Percentiles rank a stretch among this genome's conserved stretches.
Evolutionary conservation across 2,329 filamentous ascomycete species (phyloP).

Genomic region (Dendryphion nanum): DNA sequence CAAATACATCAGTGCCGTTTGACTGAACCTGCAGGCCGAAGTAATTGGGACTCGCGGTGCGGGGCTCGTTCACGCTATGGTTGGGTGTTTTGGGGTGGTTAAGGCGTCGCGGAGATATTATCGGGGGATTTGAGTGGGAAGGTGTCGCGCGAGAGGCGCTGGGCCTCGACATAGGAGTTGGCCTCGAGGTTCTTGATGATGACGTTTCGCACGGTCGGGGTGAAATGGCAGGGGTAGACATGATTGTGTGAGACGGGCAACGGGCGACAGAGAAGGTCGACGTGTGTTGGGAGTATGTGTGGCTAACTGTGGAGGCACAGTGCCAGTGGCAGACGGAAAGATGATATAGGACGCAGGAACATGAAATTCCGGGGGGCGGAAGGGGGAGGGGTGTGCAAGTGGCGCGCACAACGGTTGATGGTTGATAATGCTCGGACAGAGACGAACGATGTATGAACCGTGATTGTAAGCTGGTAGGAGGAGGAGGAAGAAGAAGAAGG

Average conservation of each 20-base stretch:
- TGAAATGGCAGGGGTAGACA: constrained; percentile 38
- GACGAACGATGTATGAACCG: no score
- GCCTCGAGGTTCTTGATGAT: constrained; percentile 19
- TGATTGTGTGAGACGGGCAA: constrained; percentile 10
- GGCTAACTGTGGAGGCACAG: neutral
- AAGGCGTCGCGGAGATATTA: constrained; percentile 33
- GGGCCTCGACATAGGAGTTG: constrained; percentile 30
- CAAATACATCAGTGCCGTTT: constrained; percentile 58
- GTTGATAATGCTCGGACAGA: no score
- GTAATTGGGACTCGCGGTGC: constrained; percentile 72
- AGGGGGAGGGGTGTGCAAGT: no score
- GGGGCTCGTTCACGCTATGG: constrained; percentile 23
- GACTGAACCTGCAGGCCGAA: constrained; percentile 74
- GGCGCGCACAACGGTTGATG: no score
- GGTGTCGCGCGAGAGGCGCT: constrained; percentile 25
- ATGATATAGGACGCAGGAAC: neutral
- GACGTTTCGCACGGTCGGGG: constrained; percentile 30
- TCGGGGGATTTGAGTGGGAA: constrained; percentile 18
- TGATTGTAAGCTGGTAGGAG: no score
- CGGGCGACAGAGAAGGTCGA: neutral
- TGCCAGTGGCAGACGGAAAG: neutral
- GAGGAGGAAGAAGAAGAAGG: no score
- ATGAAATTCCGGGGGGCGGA: neutral
- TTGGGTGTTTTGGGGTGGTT: constrained; percentile 32
- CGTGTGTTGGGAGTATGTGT: neutral